A percentile compares a stretch with the other conserved stretches of the same genome.
Conservation (phyloP, 331 rosid species). For the Phaseolus coccineus region DNA sequence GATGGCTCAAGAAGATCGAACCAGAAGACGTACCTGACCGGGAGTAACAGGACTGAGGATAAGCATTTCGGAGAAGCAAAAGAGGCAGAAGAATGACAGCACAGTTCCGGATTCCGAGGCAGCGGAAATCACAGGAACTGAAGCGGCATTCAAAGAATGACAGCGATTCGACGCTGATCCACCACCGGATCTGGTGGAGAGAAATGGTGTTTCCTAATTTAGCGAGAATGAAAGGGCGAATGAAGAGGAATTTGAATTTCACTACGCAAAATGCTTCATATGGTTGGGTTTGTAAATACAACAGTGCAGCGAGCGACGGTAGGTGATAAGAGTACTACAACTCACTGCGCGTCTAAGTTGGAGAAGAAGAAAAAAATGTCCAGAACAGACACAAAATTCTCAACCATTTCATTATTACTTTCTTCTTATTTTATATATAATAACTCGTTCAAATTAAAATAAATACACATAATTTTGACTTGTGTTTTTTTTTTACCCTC, state of each 20-base stretch:
- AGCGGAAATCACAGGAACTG: slow-evolving; percentile 35
- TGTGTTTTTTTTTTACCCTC: too few relatives aligned
- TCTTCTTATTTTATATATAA: too few relatives aligned
- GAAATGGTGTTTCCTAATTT: slow-evolving; percentile 24
- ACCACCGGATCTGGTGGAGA: slow-evolving; percentile 48
- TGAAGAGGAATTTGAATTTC: not conserved
- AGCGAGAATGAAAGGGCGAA: slow-evolving; percentile 21
- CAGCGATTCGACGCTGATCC: slow-evolving; percentile 53
- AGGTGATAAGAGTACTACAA: not conserved
- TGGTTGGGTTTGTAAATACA: slow-evolving; percentile 19
- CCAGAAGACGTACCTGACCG: slow-evolving; percentile 67
- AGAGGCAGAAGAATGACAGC: slow-evolving; percentile 23
- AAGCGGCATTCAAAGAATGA: slow-evolving; percentile 46
- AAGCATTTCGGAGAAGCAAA: slow-evolving; percentile 50
- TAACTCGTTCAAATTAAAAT: too few relatives aligned
- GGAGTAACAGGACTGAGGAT: slow-evolving; percentile 69
- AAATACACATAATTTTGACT: too few relatives aligned
- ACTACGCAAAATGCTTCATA: not conserved
- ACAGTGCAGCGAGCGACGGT: not conserved
- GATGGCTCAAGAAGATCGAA: slow-evolving; percentile 22
- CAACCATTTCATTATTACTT: not conserved
- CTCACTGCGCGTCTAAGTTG: slow-evolving; percentile 3
- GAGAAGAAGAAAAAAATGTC: slow-evolving; percentile 31
- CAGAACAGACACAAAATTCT: not conserved
- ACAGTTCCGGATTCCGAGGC: slow-evolving; percentile 32